Conservation (phyloP, 176 grass and related monocot species). For the Puya raimondii region DNA sequence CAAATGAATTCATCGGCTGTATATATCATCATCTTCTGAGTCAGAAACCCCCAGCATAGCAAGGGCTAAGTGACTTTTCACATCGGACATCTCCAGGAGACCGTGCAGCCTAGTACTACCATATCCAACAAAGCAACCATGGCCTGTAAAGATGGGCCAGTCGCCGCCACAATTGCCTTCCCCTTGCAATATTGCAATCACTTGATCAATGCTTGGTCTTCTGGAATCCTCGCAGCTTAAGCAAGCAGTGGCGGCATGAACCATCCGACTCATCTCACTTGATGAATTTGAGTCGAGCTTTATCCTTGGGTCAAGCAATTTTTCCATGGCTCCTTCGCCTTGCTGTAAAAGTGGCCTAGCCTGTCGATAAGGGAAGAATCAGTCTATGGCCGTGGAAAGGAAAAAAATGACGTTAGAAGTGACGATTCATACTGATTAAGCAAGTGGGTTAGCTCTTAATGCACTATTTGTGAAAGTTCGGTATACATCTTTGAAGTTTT, state of each 20-base stretch:
- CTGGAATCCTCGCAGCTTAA: constrained; percentile 27
- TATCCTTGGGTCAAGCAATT: constrained; percentile 35
- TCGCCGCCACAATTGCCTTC: constrained; percentile 20
- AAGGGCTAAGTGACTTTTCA: constrained; percentile 39
- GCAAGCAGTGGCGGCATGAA: constrained; percentile 28
- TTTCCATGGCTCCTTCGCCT: constrained; percentile 22
- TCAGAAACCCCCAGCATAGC: constrained; percentile 45
- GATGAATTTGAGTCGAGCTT: constrained; percentile 14
- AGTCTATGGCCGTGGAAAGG: background rate
- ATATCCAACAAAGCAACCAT: constrained; percentile 37
- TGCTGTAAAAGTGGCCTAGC: constrained; percentile 41
- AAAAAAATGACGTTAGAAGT: background rate
- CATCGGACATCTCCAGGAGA: constrained; percentile 26
- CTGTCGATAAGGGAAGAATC: constrained; percentile 16
- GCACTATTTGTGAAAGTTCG: too few relatives aligned
- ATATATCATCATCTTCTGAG: constrained; percentile 34
- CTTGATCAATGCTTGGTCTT: constrained; percentile 32
- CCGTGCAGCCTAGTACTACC: constrained; percentile 9
- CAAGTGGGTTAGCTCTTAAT: too few relatives aligned
- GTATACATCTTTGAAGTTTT: too few relatives aligned
- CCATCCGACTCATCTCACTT: constrained; percentile 27
- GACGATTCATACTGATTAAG: too few relatives aligned
- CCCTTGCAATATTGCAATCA: constrained; percentile 28
- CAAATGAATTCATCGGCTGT: constrained; percentile 18
- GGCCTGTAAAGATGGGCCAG: constrained; percentile 29